Base-by-base conservation (phyloP, 805 yeast species). In the Candida taoyuanica region DNA sequence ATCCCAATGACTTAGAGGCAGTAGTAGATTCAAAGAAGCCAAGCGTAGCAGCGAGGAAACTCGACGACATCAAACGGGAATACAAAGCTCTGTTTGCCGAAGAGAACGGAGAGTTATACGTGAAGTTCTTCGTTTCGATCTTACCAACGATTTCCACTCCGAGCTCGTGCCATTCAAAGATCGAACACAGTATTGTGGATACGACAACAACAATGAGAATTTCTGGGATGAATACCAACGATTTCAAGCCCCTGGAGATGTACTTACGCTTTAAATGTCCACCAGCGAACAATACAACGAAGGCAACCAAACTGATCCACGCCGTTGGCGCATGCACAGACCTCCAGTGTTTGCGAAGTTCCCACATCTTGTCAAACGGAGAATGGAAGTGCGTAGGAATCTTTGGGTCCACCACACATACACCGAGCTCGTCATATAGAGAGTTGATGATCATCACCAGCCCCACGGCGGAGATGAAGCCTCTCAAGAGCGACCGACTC, bases 21-120 rank as follows among this genome's bases (percentile, higher is more conserved):
- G 96, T 88, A 1, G 96, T 85, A 7, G 95, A 81, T 58, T 91
- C 97, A 50, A 91, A 85, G 55, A 91, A 87, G 0, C 98, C 98
- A 26, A 91, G 64, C 55, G 87, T 74, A 0, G 96, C 94, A 44
- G 85, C 76, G 40, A 83, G 71, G 44, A 88, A 76, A 0, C 93
- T 76, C 1, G 91, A 71, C n/a, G 78, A 69, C 49, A 86, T 71
- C 34, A 78, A 60, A 18, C 70, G 68, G 36, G 74, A 70, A 43
- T 82, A 73, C 42, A 73, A 65, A 26, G 67, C 67, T 41, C 70
- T 64, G 15, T 67, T 65, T 3, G 63, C 49, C 0, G 62, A 55
- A 1, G 76, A 57, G 13, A 89, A 58, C 4, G 96, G 96, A 38
- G 78, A 64, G 36, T 67, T 63, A 15, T 80, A 52, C n/a, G 66